Evolutionary conservation across 345 rosid species (phyloP), one percentile per base, ranked within the genome.

Genomic region (Mangifera indica): DNA sequence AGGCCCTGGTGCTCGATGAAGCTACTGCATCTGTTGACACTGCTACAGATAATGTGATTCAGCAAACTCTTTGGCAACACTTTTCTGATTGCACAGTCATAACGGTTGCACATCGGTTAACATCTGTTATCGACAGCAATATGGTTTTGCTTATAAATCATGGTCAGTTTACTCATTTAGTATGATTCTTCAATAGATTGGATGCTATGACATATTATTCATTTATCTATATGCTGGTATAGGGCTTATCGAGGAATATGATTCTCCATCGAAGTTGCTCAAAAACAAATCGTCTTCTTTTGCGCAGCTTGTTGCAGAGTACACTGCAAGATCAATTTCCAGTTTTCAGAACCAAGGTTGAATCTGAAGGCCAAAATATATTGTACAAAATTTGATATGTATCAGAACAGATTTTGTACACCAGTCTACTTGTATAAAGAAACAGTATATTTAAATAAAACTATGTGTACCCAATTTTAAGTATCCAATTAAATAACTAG

Each of bases 21-120:
- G 98, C 98, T 51, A 91, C 92, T 6, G 92, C 97, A 70, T 93
- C 96, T 0, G 94, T 91, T 52, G 96, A 91, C 68, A 89, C 97
- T 26, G 89, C 92, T 12, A 90, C 97, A 1, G 96, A 93, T 75
- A 85, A 87, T 78, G 79, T 91, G 45, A 90, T 93, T n/a, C 98
- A 90, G 81, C 83, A 81, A 54, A 91, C 96, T 0, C 72, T 90
- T 13, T 63, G 87, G 63, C 87, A 87, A 20, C 93, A 86, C 71
- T 90, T 91, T 76, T 76, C 85, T 0, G 84, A 86, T 24, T 83
- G 89, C 61, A 93, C 98, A 0, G 93, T 93, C 73, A 79, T 93
- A 72, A 90, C 94, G 54, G 87, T 91, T 45, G 97, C 97, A 0
- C 94, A 91, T 75, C 84, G 97, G 40, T 91, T 91, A 78, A 88